These are phyloP conservation scores for Hypoxylon sp. DNA, from an alignment of 2,329 filamentous ascomycete species.

Conservation along the genomic window DNA sequence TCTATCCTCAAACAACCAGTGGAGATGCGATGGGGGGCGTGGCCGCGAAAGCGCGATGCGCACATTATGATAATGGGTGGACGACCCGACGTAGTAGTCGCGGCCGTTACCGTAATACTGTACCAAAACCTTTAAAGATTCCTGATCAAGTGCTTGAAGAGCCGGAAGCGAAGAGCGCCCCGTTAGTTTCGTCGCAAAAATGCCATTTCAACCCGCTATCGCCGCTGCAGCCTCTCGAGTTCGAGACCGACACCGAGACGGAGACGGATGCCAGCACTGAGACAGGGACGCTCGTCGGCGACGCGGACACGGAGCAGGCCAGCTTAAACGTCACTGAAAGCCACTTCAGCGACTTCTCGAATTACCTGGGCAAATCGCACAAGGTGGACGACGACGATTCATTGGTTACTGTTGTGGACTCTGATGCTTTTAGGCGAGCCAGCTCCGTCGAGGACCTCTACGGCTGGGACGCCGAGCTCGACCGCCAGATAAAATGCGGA, in stretches of 20 bases:
- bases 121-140: slow-evolving; percentile 50
- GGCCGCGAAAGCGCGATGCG: slow-evolving; percentile 61
- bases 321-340: slow-evolving; percentile 46
- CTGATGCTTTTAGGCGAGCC: slow-evolving; percentile 46
- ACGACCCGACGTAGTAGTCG: slow-evolving; percentile 42
- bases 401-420: slow-evolving; percentile 46
- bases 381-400: slow-evolving; percentile 46
- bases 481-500: slow-evolving; percentile 47
- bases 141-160: slow-evolving; percentile 47
- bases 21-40: slow-evolving; percentile 57
- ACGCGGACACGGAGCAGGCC: slow-evolving; percentile 44
- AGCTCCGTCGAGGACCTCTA: slow-evolving; percentile 58
- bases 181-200: slow-evolving; percentile 39
- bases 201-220: slow-evolving; percentile 28
- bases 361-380: slow-evolving; percentile 53
- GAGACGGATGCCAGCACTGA: slow-evolving; percentile 46
- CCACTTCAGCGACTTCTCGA: slow-evolving; percentile 55
- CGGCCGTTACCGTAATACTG: slow-evolving; percentile 44
- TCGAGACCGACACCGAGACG: slow-evolving; percentile 47
- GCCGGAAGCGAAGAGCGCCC: slow-evolving; percentile 39
- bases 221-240: slow-evolving; percentile 39
- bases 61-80: slow-evolving; percentile 42
- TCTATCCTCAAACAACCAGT: slow-evolving; percentile 38
- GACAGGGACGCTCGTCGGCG: slow-evolving; percentile 28
- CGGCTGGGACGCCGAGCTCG: slow-evolving; percentile 66